Evolutionary conservation across 805 yeast species (phyloP), one percentile per base, ranked within the genome.

Genomic region (Wickerhamiella parazyma): DNA sequence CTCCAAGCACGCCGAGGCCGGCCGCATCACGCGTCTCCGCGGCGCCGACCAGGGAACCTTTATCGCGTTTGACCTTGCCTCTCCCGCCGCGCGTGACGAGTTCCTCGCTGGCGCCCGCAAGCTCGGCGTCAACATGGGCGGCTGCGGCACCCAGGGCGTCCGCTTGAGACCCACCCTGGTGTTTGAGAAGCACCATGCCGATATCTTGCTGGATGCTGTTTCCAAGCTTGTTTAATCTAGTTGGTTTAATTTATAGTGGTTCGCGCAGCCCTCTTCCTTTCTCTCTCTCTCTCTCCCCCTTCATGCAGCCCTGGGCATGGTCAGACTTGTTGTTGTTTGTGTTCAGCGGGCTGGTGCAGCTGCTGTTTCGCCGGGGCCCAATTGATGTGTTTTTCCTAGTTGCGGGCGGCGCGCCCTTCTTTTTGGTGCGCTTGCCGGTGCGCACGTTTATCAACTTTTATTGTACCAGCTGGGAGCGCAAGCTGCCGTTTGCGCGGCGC

Each of bases 131-230:
- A 82, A 83, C 62, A 72, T 80, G 57, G 94, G 94, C 54, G 93
- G 87, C 40, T 83, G 94, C 65, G 87, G 89, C 43, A 81, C 73
- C 44, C 71, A 68, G 49, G 73, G 87, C 46, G 80, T 83, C 41
- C 76, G 94, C 67, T 69, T 82, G 61, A 75, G 94, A 67, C 94
- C 94, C 48, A 71, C 83, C 36, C 66, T 82, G 55, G 75, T 76
- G 17, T 82, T 82, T 60, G 86, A 80, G 67, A 73, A 78, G 65
- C 77, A 77, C 64, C 93, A 82, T 56, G 89, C 82, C 45, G 84
- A 80, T 52, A 61, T 80, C 45, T 69, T 81, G 52, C 57, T 80
- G 43, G 63, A 64, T 24, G 60, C 63, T 36, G 54, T 72, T 46
- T 63, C 63, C 44, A 67, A 67, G 56, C 62, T 55, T 10, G 38